Evolutionary conservation across 768 basidiomycete species (phyloP), one percentile per base, ranked within the genome.

Genomic region (Lyophyllum atratum): DNA sequence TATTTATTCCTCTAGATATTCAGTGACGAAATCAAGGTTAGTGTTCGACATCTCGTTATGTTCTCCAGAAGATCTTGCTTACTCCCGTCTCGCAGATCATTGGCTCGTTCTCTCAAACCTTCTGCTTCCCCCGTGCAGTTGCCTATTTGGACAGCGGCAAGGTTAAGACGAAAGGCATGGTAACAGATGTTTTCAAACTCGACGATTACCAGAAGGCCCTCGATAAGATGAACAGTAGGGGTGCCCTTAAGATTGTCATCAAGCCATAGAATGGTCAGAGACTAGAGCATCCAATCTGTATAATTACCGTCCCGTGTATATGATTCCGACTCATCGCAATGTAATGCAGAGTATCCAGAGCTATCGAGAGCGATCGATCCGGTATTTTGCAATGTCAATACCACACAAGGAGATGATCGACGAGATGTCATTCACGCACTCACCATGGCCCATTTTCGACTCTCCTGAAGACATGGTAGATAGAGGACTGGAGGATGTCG

Each of bases 121-220:
- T 78, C 74, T 94, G 93, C 72, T 95, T 96, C 87, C 92, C 93
- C 43, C 86, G 93, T 5, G 92, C 93, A 2, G 85, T 96, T 33
- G 90, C 86, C 12, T 95, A 95, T 70, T 84, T 96, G 19, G 93
- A 96, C 64, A 84, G 85, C 60, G 90, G 91, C 7, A 94, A 93
- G 74, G 78, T 95, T 65, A 88, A 79, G 53, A 83, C 89, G 22
- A 86, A 88, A 69, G 90, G 89, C n/a, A 90, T 93, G 73, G 74
- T 76, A 22, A 79, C 86, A 7, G 83, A 90, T 64, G 68, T 84
- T 14, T 90, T 82, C 72, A 83, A 82, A 61, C 70, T 91, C 52
- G 84, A 86, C 50, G 83, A 90, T 50, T 90, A 82, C 68, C 86
- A 89, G 69, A 73, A 75, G 22, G 89, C 89, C 3, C 71, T 92